Evolutionary conservation across 1,139 yeast genomes (phyloP).

Genomic region (Kodamaea derodonti): DNA sequence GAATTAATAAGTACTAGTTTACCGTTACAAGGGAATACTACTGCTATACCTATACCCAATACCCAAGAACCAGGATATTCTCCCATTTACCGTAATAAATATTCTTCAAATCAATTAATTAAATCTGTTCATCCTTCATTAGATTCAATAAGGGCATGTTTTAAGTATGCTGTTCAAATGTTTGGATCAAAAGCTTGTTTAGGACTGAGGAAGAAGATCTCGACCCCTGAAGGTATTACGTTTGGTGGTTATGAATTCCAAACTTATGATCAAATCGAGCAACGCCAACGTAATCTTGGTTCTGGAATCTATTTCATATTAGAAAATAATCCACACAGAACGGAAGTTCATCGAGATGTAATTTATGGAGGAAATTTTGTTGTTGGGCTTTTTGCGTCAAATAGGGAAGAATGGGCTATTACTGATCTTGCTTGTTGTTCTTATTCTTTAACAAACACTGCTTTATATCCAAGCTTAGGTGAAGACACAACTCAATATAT

Average conservation of each 20-base stretch:
- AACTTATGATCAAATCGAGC: conserved; percentile 37
- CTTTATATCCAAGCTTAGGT: conserved; percentile 64
- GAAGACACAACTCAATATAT: conserved; percentile 57
- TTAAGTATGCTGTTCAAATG: conserved; percentile 36
- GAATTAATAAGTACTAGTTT: background rate
- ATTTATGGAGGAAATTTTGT: conserved; percentile 32
- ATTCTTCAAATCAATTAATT: conserved; percentile 34
- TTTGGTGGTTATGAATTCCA: conserved; percentile 47
- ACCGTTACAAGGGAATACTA: background rate
- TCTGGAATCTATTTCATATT: conserved; percentile 61
- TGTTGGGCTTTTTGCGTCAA: conserved; percentile 54
- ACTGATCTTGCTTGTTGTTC: conserved; percentile 58
- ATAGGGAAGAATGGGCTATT: conserved; percentile 57
- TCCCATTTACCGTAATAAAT: conserved; percentile 48
- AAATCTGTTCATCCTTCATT: conserved; percentile 47
- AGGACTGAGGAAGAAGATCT: conserved; percentile 44
- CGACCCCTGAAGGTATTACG: conserved; percentile 41
- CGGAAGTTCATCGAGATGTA: conserved; percentile 26
- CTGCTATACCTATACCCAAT: conserved; percentile 38
- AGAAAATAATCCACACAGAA: conserved; percentile 36
- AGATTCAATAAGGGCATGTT: conserved; percentile 46
- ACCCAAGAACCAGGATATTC: conserved; percentile 49
- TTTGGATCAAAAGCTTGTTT: conserved; percentile 42
- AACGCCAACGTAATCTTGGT: conserved; percentile 51
- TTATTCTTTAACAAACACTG: conserved; percentile 50